Conservation (phyloP, 306 rosid species). For the Dryas octopetala region DNA sequence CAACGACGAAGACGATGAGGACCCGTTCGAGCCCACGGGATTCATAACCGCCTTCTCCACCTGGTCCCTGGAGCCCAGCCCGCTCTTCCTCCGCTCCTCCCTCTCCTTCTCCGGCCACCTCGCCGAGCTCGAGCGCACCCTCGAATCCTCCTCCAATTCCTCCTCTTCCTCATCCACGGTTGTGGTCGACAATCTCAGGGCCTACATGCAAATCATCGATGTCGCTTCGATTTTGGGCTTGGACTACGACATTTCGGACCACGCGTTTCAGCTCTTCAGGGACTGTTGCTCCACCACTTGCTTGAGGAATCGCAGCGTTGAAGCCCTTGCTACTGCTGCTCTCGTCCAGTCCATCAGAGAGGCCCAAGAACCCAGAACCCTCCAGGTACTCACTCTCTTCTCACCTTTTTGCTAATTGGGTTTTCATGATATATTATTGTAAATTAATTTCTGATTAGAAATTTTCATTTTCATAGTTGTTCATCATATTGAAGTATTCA, state of each 20-base stretch:
- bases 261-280: conserved; percentile 87
- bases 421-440: neutral
- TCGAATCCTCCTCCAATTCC: conserved; percentile 59
- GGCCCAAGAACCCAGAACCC: conserved; percentile 96
- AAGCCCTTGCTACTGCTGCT: conserved; percentile 97
- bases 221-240: conserved; percentile 84
- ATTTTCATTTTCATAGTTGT: neutral
- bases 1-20: conserved; percentile 38
- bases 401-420: neutral
- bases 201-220: conserved; percentile 95
- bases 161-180: conserved; percentile 59
- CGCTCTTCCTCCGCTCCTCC: conserved; percentile 73
- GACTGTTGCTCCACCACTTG: conserved; percentile 98
- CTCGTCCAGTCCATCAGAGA: conserved; percentile 93
- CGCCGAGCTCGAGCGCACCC: conserved; percentile 89
- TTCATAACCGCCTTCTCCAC: conserved; percentile 94
- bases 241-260: conserved; percentile 82
- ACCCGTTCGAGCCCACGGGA: conserved; percentile 94
- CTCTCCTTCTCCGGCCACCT: conserved; percentile 92
- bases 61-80: conserved; percentile 86
- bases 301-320: conserved; percentile 93
- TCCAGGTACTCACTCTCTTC: conserved; percentile 49
- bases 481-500: too few relatives aligned
- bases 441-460: neutral
- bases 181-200: conserved; percentile 85